Base-by-base conservation (phyloP, 2,329 filamentous ascomycete genomes). In the Plectosphaerella sp. region DNA sequence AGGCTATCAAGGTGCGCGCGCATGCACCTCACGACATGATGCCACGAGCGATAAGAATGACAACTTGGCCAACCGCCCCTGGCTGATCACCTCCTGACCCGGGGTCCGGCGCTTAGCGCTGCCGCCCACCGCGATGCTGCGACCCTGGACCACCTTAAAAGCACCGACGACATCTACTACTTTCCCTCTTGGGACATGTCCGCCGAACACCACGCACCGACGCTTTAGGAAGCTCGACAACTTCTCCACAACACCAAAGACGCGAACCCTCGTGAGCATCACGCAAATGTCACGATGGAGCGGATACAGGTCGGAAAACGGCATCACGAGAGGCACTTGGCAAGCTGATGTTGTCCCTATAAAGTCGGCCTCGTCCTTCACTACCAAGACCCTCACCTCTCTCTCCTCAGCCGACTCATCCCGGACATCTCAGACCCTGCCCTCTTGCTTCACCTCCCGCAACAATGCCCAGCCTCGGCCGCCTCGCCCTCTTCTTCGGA, bases 401-500 rank as follows among this genome's bases (percentile, higher is more conserved):
- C 37, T n/a, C 37, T 7, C 37, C 8, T 39, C 37, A 39, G 28
- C 28, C 28, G 28, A 33, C 28, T 33, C 28, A 39, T n/a, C 5
- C 37, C 37, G 16, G 16, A 39, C 15, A 39, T 18, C 37, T 5
- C 14, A 9, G 37, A 39, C 37, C 37, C n/a, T 3, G 3, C 7
- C 37, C 14, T 39, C 37, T 22, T 15, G 37, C 37, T n/a, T 39
- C 37, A 39, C 3, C 37, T 14, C 43, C 41, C 33, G 4, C 37
- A 39, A 58, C 25, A 48, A 67, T 67, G 65, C 47, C 63, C 51
- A 65, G 54, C 59, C 46, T 67, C 49, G 63, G 62, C 55, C 61
- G 59, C 46, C 53, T 67, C 50, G 65, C 64, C 45, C 58, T 68
- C 50, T 58, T 56, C 49, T 48, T 68, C 14, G 65, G 63, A 59